Evolutionary conservation across 257 asterid genomes (phyloP).

Genomic region (Scutellaria baicalensis): DNA sequence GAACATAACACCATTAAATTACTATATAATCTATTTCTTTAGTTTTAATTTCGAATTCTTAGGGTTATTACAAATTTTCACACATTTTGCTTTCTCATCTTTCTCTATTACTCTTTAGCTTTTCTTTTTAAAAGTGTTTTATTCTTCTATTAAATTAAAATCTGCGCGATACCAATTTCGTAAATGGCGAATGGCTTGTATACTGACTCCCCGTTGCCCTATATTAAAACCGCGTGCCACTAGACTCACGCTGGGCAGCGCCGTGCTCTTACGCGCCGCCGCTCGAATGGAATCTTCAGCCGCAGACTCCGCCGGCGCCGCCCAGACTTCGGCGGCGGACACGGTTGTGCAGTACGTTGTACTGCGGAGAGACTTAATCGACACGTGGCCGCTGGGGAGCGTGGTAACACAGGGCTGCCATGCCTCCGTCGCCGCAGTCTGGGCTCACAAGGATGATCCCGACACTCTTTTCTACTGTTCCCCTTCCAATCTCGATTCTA

Average conservation of each 20-base stretch:
- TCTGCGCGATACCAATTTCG: background rate
- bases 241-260: slow-evolving; percentile 1
- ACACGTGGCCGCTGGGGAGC: slow-evolving; percentile 92
- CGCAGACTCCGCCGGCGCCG: slow-evolving; percentile 17
- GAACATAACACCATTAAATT: background rate
- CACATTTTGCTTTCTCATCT: no score
- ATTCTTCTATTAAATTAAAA: no score
- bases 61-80: no score
- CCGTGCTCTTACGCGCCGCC: slow-evolving; percentile 10
- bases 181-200: slow-evolving; percentile 20
- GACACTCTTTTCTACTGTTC: slow-evolving; percentile 57
- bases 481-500: slow-evolving; percentile 64
- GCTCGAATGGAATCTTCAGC: slow-evolving; percentile 42
- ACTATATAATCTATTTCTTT: no score
- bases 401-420: slow-evolving; percentile 92
- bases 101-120: background rate
- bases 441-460: slow-evolving; percentile 67
- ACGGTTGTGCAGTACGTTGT: slow-evolving; percentile 80
- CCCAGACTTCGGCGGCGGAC: slow-evolving; percentile 31
- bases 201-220: slow-evolving; percentile 25
- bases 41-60: background rate
- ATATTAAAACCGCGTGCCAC: slow-evolving; percentile 7
- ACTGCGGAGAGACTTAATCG: slow-evolving; percentile 81
- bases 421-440: slow-evolving; percentile 89
- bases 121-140: no score